A percentile compares a stretch with the other conserved stretches of the same genome.
These are phyloP conservation scores for Beauveria medogensis DNA, from an alignment of 2,329 filamentous ascomycete genomes.

Conservation along the genomic window DNA sequence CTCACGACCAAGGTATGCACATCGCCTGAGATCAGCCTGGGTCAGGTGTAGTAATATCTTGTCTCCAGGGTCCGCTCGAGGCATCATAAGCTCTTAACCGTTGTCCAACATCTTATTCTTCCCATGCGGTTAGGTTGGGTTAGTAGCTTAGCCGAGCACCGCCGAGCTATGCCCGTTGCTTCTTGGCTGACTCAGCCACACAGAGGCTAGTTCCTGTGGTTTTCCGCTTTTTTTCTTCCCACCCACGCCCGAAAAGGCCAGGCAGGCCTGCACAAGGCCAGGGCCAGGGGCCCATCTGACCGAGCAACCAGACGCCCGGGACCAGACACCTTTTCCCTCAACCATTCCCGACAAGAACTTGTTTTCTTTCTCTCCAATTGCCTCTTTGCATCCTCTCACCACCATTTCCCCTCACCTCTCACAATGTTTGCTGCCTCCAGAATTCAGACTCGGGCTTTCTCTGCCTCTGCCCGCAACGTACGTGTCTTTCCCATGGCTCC, in stretches of 20 bases:
- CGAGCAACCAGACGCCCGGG: neutral
- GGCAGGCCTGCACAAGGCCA: neutral
- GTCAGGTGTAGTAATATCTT: slow-evolving; percentile 1
- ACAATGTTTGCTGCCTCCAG: slow-evolving; percentile 66
- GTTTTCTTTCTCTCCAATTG: slow-evolving; percentile 7
- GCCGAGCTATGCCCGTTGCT: slow-evolving; percentile 8
- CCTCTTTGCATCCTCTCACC: slow-evolving; percentile 14
- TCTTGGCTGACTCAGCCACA: neutral
- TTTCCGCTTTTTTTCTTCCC: slow-evolving; percentile 7
- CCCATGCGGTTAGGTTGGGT: neutral
- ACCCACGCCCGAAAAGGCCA: neutral
- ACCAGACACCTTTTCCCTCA: slow-evolving; percentile 11
- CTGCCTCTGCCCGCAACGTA: slow-evolving; percentile 70
- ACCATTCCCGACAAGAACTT: neutral
- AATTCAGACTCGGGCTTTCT: slow-evolving; percentile 73
- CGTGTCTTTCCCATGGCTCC: slow-evolving; percentile 24
- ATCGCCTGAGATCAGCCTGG: neutral
- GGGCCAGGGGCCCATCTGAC: slow-evolving; percentile 1
- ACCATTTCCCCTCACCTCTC: slow-evolving; percentile 15
- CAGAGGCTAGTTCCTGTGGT: slow-evolving; percentile 3
- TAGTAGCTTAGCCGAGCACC: slow-evolving; percentile 4
- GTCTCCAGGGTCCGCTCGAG: neutral
- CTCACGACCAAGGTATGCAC: neutral
- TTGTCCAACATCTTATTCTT: no score
- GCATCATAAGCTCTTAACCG: neutral